Evolutionary conservation across 768 basidiomycete genomes (phyloP).

Genomic region (Serendipita indica): DNA sequence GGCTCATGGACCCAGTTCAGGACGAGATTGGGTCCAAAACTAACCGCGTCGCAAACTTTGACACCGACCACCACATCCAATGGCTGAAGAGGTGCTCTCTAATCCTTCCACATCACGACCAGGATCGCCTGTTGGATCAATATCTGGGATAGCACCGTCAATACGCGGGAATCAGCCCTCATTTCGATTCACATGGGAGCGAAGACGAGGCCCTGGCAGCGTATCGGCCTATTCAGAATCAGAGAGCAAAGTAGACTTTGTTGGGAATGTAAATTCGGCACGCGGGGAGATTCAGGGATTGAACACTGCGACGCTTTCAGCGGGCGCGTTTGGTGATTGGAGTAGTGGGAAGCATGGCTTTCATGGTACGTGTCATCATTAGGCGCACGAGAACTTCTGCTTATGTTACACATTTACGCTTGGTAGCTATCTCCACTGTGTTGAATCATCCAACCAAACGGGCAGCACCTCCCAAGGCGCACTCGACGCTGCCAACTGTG

Average conservation of each 20-base stretch:
- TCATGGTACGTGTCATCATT: slow-evolving; percentile 61
- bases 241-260: slow-evolving; percentile 45
- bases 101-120: slow-evolving; percentile 7
- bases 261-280: slow-evolving; percentile 26
- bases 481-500: slow-evolving; percentile 60
- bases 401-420: neutral
- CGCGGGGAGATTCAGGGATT: slow-evolving; percentile 33
- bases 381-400: no score
- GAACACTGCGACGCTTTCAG: slow-evolving; percentile 31
- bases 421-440: slow-evolving; percentile 79
- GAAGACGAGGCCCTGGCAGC: slow-evolving; percentile 51
- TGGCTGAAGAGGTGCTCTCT: slow-evolving; percentile 4
- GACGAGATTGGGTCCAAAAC: neutral
- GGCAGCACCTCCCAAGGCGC: slow-evolving; percentile 76
- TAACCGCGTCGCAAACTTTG: neutral
- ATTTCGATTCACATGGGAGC: slow-evolving; percentile 68
- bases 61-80: neutral
- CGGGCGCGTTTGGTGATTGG: slow-evolving; percentile 51
- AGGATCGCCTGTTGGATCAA: neutral
- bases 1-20: neutral
- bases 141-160: neutral
- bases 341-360: slow-evolving; percentile 75
- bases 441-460: slow-evolving; percentile 79
- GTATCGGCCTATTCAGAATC: slow-evolving; percentile 56
- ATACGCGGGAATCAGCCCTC: slow-evolving; percentile 25